Evolutionary conservation across 768 basidiomycete genomes (phyloP).

Genomic region (Ramaria rubella): DNA sequence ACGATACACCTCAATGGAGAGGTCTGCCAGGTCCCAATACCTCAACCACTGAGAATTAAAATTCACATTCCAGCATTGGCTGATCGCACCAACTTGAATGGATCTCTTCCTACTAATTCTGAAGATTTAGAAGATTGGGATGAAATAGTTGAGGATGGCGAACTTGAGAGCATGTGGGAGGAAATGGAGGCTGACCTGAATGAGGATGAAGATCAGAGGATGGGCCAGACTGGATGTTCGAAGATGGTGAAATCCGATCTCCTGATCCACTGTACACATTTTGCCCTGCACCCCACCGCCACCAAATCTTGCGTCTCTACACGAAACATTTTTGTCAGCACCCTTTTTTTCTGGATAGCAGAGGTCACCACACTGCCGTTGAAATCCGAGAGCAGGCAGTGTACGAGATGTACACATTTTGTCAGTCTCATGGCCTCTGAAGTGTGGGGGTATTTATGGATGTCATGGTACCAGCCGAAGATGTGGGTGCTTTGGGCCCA

Average conservation of each 20-base stretch:
- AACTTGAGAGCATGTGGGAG: constrained; percentile 13
- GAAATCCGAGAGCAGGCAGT: constrained; percentile 24
- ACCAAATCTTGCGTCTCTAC: constrained; percentile 22
- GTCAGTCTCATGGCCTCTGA: constrained; percentile 20
- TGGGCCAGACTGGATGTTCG: constrained; percentile 25
- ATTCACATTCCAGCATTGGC: background rate
- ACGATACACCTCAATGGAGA: background rate
- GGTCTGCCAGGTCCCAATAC: background rate
- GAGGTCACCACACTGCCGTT: constrained; percentile 14
- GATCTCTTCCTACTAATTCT: background rate
- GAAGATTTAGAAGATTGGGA: background rate
- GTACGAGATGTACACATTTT: constrained; percentile 31
- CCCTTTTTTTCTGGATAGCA: constrained; percentile 19
- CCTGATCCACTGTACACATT: constrained; percentile 18
- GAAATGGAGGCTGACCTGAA: background rate
- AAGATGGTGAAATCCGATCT: constrained; percentile 19
- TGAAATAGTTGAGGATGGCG: background rate
- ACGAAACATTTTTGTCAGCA: constrained; percentile 28
- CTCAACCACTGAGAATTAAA: background rate
- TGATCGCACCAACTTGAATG: background rate
- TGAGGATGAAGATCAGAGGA: constrained; percentile 21
- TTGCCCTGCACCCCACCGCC: constrained; percentile 26
- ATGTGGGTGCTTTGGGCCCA: constrained; percentile 31
- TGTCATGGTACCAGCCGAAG: constrained; percentile 27
- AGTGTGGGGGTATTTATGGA: constrained; percentile 35